Evolutionary conservation across 768 basidiomycete genomes (phyloP), one percentile per base, ranked within the genome.

Genomic region (Leccinellum albellum): DNA sequence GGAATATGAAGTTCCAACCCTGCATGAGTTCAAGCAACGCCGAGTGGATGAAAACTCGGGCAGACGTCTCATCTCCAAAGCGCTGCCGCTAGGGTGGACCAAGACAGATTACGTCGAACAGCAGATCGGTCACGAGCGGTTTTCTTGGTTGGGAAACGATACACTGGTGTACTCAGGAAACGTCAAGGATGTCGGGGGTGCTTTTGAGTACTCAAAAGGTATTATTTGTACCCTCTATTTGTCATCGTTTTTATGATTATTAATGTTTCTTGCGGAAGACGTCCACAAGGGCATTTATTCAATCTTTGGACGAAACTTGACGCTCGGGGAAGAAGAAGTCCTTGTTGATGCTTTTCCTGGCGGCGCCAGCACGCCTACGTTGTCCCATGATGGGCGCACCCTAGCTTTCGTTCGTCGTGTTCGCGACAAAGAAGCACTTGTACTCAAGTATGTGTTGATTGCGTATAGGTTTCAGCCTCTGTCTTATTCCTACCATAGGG

Each of bases 361-460:
- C 21, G 88, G 88, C n/a, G 88, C 88, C 6, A 87, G 78, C 62
- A 77, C 86, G 51, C 88, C 88, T 24, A 86, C 86, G 58, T 73
- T 89, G 9, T 89, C 88, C 21, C 79, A 79, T 26, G 87, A 89
- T 66, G 76, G 81, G 1, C 78, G 82, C 42, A 89, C 88, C 2
- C 77, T 90, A 13, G 88, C 88, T 1, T 90, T 89, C 63, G 85
- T 90, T 40, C 82, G 87, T 40, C 82, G 88, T 17, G 84, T 87
- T 23, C 76, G 86, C 23, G 88, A 89, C 66, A 86, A 88, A 60
- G 81, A 89, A 70, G 85, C 82, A 8, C 75, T 90, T 24, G 86
- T 89, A 0, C 75, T 90, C 53, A 88, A 85, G 87, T 87, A 67
- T 65, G 78, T 73, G 40, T 37, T 46, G 21, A 50, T 3, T 44